Evolutionary conservation across 108 stramenopile genomes (phyloP).

Genomic region (Cyclotella cryptica): DNA sequence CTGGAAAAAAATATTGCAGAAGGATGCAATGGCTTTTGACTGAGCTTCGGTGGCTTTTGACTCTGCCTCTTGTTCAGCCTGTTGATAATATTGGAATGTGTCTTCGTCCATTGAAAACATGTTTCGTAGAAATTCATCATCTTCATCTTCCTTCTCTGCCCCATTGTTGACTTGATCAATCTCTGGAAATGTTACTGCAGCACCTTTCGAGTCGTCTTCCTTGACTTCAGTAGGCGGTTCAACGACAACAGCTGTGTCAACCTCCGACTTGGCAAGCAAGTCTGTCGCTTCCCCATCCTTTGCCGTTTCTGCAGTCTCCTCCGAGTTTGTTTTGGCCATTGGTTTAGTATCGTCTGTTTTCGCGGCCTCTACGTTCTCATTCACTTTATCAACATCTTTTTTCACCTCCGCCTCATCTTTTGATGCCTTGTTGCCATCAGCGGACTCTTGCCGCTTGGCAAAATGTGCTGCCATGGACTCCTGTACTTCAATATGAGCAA

Average conservation of each 20-base stretch:
- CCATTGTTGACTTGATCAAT: slow-evolving; percentile 3
- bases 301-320: slow-evolving; percentile 14
- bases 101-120: slow-evolving; percentile 71
- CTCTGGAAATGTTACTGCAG: background rate
- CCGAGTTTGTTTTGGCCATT: slow-evolving; percentile 14
- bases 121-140: slow-evolving; percentile 44
- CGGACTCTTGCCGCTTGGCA: slow-evolving; percentile 43
- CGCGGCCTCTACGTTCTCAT: background rate
- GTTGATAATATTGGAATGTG: slow-evolving; percentile 69
- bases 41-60: slow-evolving; percentile 65
- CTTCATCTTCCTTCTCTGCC: slow-evolving; percentile 30
- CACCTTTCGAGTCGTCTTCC: background rate
- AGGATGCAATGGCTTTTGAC: slow-evolving; percentile 58
- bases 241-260: slow-evolving; percentile 32
- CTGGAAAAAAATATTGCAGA: slow-evolving; percentile 62
- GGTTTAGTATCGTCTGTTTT: slow-evolving; percentile 16
- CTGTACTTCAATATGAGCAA: slow-evolving; percentile 59
- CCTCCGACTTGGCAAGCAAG: background rate
- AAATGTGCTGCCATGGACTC: slow-evolving; percentile 54
- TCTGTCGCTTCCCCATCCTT: slow-evolving; percentile 17
- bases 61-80: slow-evolving; percentile 73
- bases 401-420: slow-evolving; percentile 36
- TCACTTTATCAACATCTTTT: slow-evolving; percentile 6
- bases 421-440: slow-evolving; percentile 21
- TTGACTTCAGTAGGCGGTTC: background rate